Base-by-base conservation (phyloP, 306 rosid species). In the Medicago arabica region DNA sequence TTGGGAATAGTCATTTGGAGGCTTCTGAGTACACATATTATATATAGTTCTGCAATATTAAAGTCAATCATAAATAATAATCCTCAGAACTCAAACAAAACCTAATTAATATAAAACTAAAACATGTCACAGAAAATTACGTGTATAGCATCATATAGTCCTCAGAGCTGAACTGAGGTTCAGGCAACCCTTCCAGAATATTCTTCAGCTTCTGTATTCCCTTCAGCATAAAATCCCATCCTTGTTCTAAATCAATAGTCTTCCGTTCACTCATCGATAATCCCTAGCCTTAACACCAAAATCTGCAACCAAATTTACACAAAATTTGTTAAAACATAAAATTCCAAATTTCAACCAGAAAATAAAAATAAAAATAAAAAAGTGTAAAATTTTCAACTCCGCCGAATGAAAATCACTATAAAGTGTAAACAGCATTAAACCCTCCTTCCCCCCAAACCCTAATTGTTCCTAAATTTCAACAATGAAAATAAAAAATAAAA, bases 21-120 rank as follows among this genome's bases (percentile, higher is more conserved):
- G 88, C 86, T 90, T 90, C 21, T 90, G 96, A 4, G 96, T 90
- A 70, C 96, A 90, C 96, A 90, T 90, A 60, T 88, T 88, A 36
- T 88, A 90, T 81, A 90, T 88, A 51, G 93, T 88, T 80, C 96
- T 90, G 83, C 79, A 72, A 75, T 15, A 75, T 15, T 31, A 11
- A 53, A 81, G 49, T 76, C 44, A 83, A 82, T 80, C 38, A 34
- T 34, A 34, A 80, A 83, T 79, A 74, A 28, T 3, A 28, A 28
- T 28, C 31, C 31, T 25, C 31, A 28, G 31, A 28, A 4, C 31
- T 64, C 49, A 15, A 39, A 53, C 51, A 70, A 13, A 75, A 69
- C 5, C 7, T 4, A 40, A 47, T 12, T 2, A 38, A 67, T 14
- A 8, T 34, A 13, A 78, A 62, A 62, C 46, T 4, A 60, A 76